phyloP scores from a whole-genome alignment of 1,284 basidiomycete genomes.

The Xerocomus nothofagi region DNA sequence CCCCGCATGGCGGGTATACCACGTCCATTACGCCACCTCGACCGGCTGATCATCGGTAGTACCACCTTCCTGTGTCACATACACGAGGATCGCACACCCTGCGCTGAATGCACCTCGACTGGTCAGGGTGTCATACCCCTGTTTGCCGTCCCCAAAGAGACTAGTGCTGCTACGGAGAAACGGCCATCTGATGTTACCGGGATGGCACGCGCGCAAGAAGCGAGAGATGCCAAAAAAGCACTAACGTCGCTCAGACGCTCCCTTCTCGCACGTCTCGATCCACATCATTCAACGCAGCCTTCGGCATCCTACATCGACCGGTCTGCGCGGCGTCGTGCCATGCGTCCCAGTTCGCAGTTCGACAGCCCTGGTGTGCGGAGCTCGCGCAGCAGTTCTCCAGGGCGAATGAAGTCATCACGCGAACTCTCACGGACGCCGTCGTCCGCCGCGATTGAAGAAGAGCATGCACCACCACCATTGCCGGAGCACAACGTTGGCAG shows the following conservation, averaged over 20 bases:
- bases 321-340: conserved; percentile 62
- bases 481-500: conserved; percentile 64
- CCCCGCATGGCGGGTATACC: conserved; percentile 68
- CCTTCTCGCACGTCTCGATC: conserved; percentile 51
- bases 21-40: conserved; percentile 57
- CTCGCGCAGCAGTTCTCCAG: conserved; percentile 28
- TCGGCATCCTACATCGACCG: conserved; percentile 55
- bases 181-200: conserved; percentile 33
- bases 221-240: conserved; percentile 57
- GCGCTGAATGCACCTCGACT: conserved; percentile 54
- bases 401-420: conserved; percentile 3
- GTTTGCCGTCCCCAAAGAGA: conserved; percentile 43
- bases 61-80: conserved; percentile 71
- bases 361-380: conserved; percentile 46
- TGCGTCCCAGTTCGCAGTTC: conserved; percentile 49
- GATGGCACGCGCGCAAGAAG: conserved; percentile 20
- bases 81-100: conserved; percentile 59
- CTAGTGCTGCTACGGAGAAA: conserved; percentile 34
- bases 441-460: conserved; percentile 21
- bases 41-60: conserved; percentile 62
- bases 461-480: conserved; percentile 48
- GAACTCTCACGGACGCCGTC: conserved; percentile 15
- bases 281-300: conserved; percentile 17
- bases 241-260: conserved; percentile 59
- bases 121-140: conserved; percentile 58